Conservation (phyloP, 2,329 filamentous ascomycete species). For the Ramularia endophylla region DNA sequence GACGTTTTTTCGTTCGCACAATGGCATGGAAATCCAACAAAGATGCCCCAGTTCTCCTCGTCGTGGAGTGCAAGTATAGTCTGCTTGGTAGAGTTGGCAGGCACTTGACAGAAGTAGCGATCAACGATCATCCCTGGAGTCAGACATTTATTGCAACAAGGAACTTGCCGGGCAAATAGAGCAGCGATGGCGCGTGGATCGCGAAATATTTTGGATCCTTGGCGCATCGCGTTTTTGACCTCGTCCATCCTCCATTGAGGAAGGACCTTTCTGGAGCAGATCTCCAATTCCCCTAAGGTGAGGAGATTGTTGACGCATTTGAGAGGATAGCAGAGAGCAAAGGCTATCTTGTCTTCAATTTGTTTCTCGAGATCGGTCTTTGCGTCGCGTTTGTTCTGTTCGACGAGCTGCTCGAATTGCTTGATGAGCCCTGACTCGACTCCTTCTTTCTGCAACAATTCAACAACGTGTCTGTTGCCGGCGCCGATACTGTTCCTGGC, state of each 20-base stretch:
- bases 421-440: not conserved
- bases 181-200: conserved; percentile 10
- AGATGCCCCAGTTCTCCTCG: conserved; percentile 8
- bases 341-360: conserved; percentile 7
- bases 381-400: not conserved
- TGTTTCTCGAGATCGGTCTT: not conserved
- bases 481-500: too few relatives aligned
- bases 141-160: conserved; percentile 6
- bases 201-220: conserved; percentile 6
- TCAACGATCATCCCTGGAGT: conserved; percentile 6
- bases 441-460: too few relatives aligned
- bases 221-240: conserved; percentile 7
- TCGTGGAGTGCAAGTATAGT: conserved; percentile 8
- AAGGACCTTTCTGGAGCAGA: conserved; percentile 8
- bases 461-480: too few relatives aligned
- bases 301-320: conserved; percentile 5
- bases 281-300: too few relatives aligned
- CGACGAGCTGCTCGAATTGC: not conserved
- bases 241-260: conserved; percentile 6
- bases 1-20: not conserved
- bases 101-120: conserved; percentile 5
- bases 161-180: conserved; percentile 8
- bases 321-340: conserved; percentile 1
- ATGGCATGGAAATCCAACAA: conserved; percentile 9
- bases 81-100: not conserved